phyloP scores from a whole-genome alignment of 306 rosid genomes.

The barrel medic (Medicago truncatula) region MtrunA17r5.0-ANR NC_053049.1:3685501-3686000 shows the following conservation, averaged over 20 bases:
- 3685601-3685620: too few species aligned
- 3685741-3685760: constrained; percentile 33
- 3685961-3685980: too few species aligned
- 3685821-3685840: constrained; percentile 37
- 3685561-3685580: too few species aligned
- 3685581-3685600: too few species aligned
- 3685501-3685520: too few species aligned
- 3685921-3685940: neutral
- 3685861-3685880: constrained; percentile 21
- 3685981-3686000: too few species aligned
- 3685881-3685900: constrained; percentile 41
- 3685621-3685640: too few species aligned
- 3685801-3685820: constrained; percentile 24
- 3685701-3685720: neutral
- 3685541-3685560: too few species aligned
- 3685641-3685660: neutral
- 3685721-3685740: neutral
- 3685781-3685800: constrained; percentile 33
- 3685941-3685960: too few species aligned
- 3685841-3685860: constrained; percentile 34
- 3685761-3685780: constrained; percentile 21
- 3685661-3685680: neutral
- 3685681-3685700: constrained; percentile 18
- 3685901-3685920: constrained; percentile 30
- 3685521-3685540: too few species aligned